A percentile compares a stretch with the other conserved stretches of the same genome.
Conservation (phyloP, 2,329 filamentous ascomycete species). For the Penicillium sp. region DNA sequence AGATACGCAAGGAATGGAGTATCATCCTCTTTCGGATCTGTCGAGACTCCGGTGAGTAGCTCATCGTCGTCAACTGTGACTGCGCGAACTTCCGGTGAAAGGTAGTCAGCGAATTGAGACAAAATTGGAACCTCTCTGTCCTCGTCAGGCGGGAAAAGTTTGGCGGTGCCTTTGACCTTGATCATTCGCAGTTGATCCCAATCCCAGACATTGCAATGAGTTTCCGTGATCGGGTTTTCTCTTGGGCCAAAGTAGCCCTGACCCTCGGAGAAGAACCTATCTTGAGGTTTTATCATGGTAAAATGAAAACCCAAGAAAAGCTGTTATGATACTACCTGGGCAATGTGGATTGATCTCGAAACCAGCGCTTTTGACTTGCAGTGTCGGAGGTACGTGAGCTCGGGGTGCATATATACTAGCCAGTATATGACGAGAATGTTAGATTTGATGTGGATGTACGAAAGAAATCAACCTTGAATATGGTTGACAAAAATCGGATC, state of each 20-base stretch:
- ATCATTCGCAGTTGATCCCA: constrained; percentile 21
- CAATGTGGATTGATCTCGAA: too few species aligned
- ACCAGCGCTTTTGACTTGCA: too few species aligned
- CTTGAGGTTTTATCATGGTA: constrained; percentile 13
- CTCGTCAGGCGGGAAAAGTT: constrained; percentile 20
- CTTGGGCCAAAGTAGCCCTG: constrained; percentile 18
- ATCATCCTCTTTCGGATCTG: constrained; percentile 19
- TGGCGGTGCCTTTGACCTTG: constrained; percentile 23
- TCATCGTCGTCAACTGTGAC: constrained; percentile 20
- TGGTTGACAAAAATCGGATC: too few species aligned
- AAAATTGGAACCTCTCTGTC: constrained; percentile 17
- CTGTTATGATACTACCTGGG: too few species aligned
- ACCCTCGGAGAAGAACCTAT: constrained; percentile 18
- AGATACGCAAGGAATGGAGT: constrained; percentile 18
- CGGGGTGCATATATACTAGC: too few species aligned
- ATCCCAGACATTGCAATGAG: constrained; percentile 22
- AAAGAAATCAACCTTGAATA: too few species aligned
- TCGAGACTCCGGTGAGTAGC: constrained; percentile 20
- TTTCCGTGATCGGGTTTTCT: constrained; percentile 18
- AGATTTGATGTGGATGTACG: too few species aligned
- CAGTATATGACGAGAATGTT: too few species aligned
- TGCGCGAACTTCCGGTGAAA: constrained; percentile 18
- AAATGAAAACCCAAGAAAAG: neutral
- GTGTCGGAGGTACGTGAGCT: too few species aligned
- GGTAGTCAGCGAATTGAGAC: constrained; percentile 17